These are phyloP conservation scores for Solidago caesia DNA, from an alignment of 129 eudicot genomes.

Conservation along the genomic window DNA sequence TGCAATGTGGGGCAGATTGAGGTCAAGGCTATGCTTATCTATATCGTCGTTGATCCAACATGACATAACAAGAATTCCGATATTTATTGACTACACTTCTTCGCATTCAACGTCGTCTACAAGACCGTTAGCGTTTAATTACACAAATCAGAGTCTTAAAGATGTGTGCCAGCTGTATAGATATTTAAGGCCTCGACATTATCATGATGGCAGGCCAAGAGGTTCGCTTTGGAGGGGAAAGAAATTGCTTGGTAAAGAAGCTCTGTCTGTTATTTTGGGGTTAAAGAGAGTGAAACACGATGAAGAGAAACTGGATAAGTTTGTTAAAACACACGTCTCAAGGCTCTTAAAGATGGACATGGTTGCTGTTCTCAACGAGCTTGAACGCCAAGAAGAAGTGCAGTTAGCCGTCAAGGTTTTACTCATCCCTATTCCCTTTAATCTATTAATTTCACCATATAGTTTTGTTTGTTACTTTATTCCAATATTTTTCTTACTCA, in stretches of 20 bases:
- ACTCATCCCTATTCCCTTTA: neutral
- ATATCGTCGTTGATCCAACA: slow-evolving; percentile 5
- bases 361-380: slow-evolving; percentile 80
- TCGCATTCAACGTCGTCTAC: slow-evolving; percentile 8
- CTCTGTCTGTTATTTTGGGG: slow-evolving; percentile 73
- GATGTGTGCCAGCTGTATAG: neutral
- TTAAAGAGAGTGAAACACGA: slow-evolving; percentile 71
- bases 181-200: slow-evolving; percentile 25
- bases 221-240: slow-evolving; percentile 96
- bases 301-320: slow-evolving; percentile 60
- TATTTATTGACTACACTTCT: slow-evolving; percentile 21
- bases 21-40: slow-evolving; percentile 32
- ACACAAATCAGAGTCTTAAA: neutral
- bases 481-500: neutral
- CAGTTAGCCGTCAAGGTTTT: slow-evolving; percentile 80
- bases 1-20: slow-evolving; percentile 32
- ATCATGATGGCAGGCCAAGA: slow-evolving; percentile 92
- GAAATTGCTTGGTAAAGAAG: slow-evolving; percentile 88
- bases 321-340: slow-evolving; percentile 69
- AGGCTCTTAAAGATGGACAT: slow-evolving; percentile 86
- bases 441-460: neutral
- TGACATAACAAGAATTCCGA: slow-evolving; percentile 30
- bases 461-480: slow-evolving; percentile 13
- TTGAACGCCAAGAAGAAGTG: slow-evolving; percentile 86
- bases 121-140: slow-evolving; percentile 3